phyloP scores from a whole-genome alignment of 768 basidiomycete species.

The Paxillus involutus region DNA sequence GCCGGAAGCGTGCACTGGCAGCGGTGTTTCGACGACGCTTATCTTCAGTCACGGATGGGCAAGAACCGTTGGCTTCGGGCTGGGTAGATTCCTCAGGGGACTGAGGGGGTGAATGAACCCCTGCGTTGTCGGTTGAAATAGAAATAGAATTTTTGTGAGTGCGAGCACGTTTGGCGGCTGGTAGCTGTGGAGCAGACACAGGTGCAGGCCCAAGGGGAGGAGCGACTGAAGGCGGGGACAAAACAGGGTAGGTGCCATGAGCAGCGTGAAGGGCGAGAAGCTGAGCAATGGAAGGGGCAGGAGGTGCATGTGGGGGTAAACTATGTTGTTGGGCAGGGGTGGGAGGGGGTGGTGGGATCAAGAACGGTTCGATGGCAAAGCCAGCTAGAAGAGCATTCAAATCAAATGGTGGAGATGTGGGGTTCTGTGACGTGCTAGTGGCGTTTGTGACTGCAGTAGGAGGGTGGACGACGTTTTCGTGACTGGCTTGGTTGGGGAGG shows the following conservation, averaged over 20 bases:
- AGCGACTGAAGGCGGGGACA: slow-evolving; percentile 15
- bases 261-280: slow-evolving; percentile 60
- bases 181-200: slow-evolving; percentile 24
- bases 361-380: slow-evolving; percentile 45
- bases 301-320: slow-evolving; percentile 13
- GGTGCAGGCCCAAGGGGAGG: slow-evolving; percentile 22
- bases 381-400: slow-evolving; percentile 35
- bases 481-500: slow-evolving; percentile 50
- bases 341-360: slow-evolving; percentile 28
- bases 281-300: slow-evolving; percentile 65
- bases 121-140: slow-evolving; percentile 23
- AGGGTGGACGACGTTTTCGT: slow-evolving; percentile 58
- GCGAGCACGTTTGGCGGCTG: slow-evolving; percentile 54
- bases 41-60: slow-evolving; percentile 69
- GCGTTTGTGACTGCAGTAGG: slow-evolving; percentile 33
- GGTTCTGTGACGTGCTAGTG: slow-evolving; percentile 32
- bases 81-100: slow-evolving; percentile 26
- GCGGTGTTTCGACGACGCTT: slow-evolving; percentile 94
- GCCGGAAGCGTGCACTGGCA: slow-evolving; percentile 87
- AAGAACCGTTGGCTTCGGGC: slow-evolving; percentile 11
- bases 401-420: slow-evolving; percentile 44
- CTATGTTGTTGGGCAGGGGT: slow-evolving; percentile 29
- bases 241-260: slow-evolving; percentile 25
- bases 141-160: slow-evolving; percentile 50
- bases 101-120: slow-evolving; percentile 24